Conservation (phyloP, 129 eudicot species). For the Helichrysum umbraculigerum region DNA sequence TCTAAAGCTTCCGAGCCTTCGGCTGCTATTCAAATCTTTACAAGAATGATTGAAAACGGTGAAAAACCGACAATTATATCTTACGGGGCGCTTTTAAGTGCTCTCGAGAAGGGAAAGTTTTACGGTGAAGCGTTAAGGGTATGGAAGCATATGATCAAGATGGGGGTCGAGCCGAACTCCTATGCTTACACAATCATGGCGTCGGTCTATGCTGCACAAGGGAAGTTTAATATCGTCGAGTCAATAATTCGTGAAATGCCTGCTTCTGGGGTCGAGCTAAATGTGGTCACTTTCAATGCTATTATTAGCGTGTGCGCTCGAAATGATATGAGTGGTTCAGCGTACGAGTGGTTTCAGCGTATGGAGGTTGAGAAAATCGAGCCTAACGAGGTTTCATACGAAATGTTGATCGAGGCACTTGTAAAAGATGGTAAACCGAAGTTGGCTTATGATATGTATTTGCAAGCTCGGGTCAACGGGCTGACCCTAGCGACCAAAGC, state of each 20-base stretch:
- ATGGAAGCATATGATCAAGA: constrained; percentile 79
- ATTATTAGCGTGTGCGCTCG: constrained; percentile 71
- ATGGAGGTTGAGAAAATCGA: constrained; percentile 57
- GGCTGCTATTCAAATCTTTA: constrained; percentile 76
- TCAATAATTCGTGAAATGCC: constrained; percentile 70
- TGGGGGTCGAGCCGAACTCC: constrained; percentile 73
- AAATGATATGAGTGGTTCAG: constrained; percentile 51
- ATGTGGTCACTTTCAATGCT: constrained; percentile 84
- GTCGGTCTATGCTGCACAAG: constrained; percentile 72
- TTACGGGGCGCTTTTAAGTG: constrained; percentile 90
- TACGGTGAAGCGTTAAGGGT: constrained; percentile 74
- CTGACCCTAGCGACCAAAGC: constrained; percentile 63
- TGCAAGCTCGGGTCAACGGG: constrained; percentile 58
- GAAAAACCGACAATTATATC: constrained; percentile 85
- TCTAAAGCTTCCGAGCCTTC: constrained; percentile 87
- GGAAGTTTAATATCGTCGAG: constrained; percentile 62
- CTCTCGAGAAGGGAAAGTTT: constrained; percentile 83
- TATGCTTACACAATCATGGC: constrained; percentile 95
- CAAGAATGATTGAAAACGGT: constrained; percentile 80
- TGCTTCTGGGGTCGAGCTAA: constrained; percentile 45
- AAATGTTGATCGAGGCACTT: constrained; percentile 81
- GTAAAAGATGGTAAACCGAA: constrained; percentile 81
- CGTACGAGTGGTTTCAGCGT: constrained; percentile 85
- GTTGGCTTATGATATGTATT: constrained; percentile 74
- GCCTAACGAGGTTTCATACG: constrained; percentile 78